Evolutionary conservation across 352 stramenopile genomes (phyloP), one percentile per base, ranked within the genome.

Genomic region (Vaucheria bursata): DNA sequence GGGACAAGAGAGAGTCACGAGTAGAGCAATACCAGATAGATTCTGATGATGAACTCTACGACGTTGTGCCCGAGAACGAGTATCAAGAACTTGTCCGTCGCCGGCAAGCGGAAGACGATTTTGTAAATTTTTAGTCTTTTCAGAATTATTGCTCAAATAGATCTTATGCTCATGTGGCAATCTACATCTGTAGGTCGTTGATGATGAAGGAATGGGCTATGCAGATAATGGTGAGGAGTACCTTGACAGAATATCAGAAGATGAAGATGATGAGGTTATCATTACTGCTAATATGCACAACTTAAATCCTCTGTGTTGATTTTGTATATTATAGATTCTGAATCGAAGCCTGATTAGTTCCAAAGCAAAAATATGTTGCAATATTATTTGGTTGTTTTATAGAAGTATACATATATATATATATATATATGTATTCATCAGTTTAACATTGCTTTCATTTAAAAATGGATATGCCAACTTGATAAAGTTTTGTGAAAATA

Each of bases 161-260:
- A 68, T 75, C 38, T 50, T 75, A 66, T 33, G 73, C 66, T 59
- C 8, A 64, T 2, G 4, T 18, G 31, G n/a, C 40, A 33, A 32
- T 78, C 75, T 3, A 7, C 71, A 32, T 2, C 39, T 50, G 18
- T 38, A 69, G 59, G 89, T 94, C 0, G 89, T 94, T 12, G 89
- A 94, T 81, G 90, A 94, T 83, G 90, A 94, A 69, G 89, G 89
- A 68, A 71, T 94, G 4, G 89, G 89, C 31, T 95, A 95, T 79
- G 85, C 89, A 74, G 90, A 95, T 79, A 87, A 95, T 80, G 90
- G 90, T 29, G 90, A 95, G 85, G 89, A 94, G 85, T 84, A 73
- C 50, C 81, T 84, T 8, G 79, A 84, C 6, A 73, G 70, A 49
- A 36, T 67, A 29, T 71, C 33, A 7, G 59, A 18, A 12, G 68